A percentile compares a stretch with the other conserved stretches of the same genome.
Evolutionary conservation across 2,329 filamentous ascomycete species (phyloP).

Genomic region (Paramyrothecium sp.): DNA sequence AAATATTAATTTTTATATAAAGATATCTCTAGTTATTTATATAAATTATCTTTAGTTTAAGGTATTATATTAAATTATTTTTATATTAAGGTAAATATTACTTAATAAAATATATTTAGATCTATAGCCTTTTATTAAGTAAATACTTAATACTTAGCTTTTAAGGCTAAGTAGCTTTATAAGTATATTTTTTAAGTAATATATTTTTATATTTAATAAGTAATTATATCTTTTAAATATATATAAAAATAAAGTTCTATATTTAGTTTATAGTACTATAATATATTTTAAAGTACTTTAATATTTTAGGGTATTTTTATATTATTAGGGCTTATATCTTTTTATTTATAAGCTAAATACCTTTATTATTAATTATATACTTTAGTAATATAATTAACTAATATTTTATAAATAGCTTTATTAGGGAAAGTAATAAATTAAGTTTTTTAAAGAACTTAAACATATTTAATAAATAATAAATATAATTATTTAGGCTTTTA

Average conservation of each 20-base stretch:
- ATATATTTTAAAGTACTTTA: too few relatives aligned
- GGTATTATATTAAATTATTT: too few relatives aligned
- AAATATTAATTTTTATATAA: too few relatives aligned
- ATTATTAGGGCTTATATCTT: too few relatives aligned
- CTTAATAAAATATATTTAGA: background rate
- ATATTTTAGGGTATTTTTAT: too few relatives aligned
- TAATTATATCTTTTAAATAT: slow-evolving; percentile 2
- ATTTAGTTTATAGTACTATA: too few relatives aligned
- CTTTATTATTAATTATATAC: background rate
- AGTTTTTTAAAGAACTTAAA: background rate
- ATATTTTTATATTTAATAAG: slow-evolving; percentile 2
- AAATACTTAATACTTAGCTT: background rate
- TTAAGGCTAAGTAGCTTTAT: background rate
- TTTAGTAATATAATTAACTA: too few relatives aligned
- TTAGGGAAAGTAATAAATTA: background rate
- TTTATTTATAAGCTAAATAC: too few relatives aligned
- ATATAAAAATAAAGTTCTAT: slow-evolving; percentile 1
- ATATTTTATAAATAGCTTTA: too few relatives aligned
- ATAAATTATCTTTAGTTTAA: too few relatives aligned
- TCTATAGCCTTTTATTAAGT: background rate
- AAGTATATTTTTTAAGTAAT: background rate
- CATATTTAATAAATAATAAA: background rate
- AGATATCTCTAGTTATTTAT: too few relatives aligned
- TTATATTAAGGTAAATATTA: background rate
- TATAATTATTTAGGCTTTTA: background rate